These are phyloP conservation scores for Mollisiaceae sp. DNA, from an alignment of 2,329 filamentous ascomycete genomes.

Conservation along the genomic window DNA sequence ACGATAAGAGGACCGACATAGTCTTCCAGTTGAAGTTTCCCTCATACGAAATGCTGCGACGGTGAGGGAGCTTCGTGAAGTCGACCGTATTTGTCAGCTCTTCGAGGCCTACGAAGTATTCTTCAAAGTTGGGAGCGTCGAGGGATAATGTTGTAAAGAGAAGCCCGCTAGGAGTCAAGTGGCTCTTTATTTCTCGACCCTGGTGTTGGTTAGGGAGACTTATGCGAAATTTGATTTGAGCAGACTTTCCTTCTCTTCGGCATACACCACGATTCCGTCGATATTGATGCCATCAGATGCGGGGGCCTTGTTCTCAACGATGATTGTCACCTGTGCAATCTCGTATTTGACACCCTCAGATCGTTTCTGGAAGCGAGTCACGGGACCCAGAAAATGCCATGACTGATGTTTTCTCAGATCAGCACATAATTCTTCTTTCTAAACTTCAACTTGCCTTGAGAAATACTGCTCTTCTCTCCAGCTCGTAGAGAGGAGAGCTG, in stretches of 20 bases:
- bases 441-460: constrained; percentile 44
- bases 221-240: background rate
- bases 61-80: constrained; percentile 58
- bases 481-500: constrained; percentile 53
- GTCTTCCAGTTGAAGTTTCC: constrained; percentile 65
- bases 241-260: constrained; percentile 32
- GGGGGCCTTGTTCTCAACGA: constrained; percentile 44
- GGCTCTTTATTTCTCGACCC: constrained; percentile 39
- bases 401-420: constrained; percentile 42
- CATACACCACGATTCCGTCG: constrained; percentile 45
- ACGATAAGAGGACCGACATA: constrained; percentile 46
- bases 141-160: constrained; percentile 57
- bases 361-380: constrained; percentile 52
- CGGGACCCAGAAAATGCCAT: constrained; percentile 58
- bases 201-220: constrained; percentile 11
- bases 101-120: constrained; percentile 59
- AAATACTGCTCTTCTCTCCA: constrained; percentile 56
- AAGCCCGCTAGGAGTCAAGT: constrained; percentile 56
- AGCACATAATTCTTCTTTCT: background rate
- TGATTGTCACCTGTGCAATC: constrained; percentile 52
- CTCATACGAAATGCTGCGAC: constrained; percentile 58
- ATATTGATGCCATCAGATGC: constrained; percentile 29
- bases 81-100: constrained; percentile 54
- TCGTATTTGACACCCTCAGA: constrained; percentile 53
- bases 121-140: constrained; percentile 53